Base-by-base conservation (phyloP, 768 basidiomycete species). In the Trametes coccinea region DNA sequence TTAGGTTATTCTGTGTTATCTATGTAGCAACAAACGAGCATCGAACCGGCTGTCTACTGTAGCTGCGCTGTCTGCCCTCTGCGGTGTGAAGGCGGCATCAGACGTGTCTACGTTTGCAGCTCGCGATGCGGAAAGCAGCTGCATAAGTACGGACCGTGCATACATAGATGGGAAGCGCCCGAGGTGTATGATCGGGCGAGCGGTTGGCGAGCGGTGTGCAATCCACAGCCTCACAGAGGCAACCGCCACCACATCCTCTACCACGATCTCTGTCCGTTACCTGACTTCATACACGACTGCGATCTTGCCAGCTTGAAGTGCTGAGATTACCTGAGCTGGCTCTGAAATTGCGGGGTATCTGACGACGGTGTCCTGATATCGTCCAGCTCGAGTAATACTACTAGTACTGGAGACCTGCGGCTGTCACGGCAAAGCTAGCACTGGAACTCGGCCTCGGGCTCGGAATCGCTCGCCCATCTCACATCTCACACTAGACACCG, bases 1-100 rank as follows among this genome's bases (percentile, higher is more conserved):
- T 52, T 56, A 62, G 56, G 44, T 55, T 63, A 63, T 59, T 63
- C 49, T 33, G 62, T 59, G 62, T 55, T 63, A 55, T 62, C 51
- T 63, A 63, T 63, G 62, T 63, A 63, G 62, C 62, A 63, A 54
- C 62, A 63, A 37, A 31, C 27, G 11, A 5, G 13, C 46, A 45
- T 43, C 52, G 33, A 51, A 5, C 34, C 11, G 34, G 34, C 11
- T 37, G 22, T 37, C 34, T 37, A 22, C 22, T 22, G 22, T 37
- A 11, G 34, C 34, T 6, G 34, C 11, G 34, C 11, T 37, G 34
- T 37, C 34, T 37, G 34, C 5, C 22, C 22, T 22, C 22, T 22
- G 22, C 22, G 22, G 22, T 22, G 22, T 22, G 22, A 22, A 22
- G 22, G 22, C 22, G 22, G 22, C 22, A 22, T 22, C 22, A 22